Percentiles rank a stretch among this genome's conserved stretches.
phyloP scores from a whole-genome alignment of 2,329 filamentous ascomycete genomes.

The Colletotrichum tabaci region DNA sequence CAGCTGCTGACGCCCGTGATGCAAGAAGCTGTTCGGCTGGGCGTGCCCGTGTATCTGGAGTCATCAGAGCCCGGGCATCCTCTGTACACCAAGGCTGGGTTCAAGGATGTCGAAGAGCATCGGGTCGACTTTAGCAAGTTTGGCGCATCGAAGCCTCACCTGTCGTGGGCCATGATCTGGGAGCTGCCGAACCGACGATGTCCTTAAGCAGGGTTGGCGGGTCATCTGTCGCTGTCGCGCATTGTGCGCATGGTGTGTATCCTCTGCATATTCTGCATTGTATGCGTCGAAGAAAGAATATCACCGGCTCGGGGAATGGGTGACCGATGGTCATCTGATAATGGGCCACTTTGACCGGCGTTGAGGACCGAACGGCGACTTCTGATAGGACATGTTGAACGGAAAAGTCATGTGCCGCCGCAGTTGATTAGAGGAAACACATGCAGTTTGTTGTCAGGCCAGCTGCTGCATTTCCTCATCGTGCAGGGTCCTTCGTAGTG shows the following conservation, averaged over 20 bases:
- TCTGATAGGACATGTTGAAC: conserved; percentile 14
- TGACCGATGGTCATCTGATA: conserved; percentile 6
- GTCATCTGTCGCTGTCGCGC: neutral
- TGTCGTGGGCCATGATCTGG: conserved; percentile 43
- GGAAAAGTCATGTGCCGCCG: conserved; percentile 7
- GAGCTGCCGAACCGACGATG: conserved; percentile 33
- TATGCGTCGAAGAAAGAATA: neutral
- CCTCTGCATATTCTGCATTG: too few relatives aligned
- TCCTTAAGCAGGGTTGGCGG: neutral
- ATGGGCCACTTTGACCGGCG: neutral
- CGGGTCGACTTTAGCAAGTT: conserved; percentile 31
- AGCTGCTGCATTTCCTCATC: conserved; percentile 7
- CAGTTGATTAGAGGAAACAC: conserved; percentile 18
- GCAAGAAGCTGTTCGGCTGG: conserved; percentile 54
- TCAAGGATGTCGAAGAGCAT: conserved; percentile 48
- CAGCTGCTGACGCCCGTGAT: conserved; percentile 54
- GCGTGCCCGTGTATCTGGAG: conserved; percentile 55
- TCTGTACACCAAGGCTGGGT: conserved; percentile 55
- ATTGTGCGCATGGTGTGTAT: too few relatives aligned
- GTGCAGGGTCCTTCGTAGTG: conserved; percentile 1
- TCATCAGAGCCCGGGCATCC: conserved; percentile 50
- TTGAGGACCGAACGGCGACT: neutral
- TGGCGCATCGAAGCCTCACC: conserved; percentile 23
- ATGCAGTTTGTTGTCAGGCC: neutral
- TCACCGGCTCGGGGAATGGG: neutral